Evolutionary conservation across 106 monocot genomes (phyloP).

Genomic region (Apostasia ramifera): DNA sequence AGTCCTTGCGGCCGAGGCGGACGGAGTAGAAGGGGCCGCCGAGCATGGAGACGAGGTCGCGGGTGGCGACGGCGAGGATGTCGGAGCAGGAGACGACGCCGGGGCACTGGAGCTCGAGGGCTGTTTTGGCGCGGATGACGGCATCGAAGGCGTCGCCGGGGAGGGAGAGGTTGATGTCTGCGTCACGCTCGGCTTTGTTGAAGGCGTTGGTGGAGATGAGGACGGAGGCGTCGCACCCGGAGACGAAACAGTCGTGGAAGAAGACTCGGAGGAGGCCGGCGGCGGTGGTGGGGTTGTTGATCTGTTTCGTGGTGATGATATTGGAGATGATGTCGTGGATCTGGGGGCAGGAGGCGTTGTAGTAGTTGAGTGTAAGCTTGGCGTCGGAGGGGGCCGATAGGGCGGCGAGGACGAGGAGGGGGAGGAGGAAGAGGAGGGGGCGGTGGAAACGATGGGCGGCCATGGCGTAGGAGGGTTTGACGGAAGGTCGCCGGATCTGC

Average conservation of each 20-base stretch:
- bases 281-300: constrained; percentile 39
- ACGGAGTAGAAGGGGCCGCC: constrained; percentile 59
- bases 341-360: constrained; percentile 30
- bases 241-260: constrained; percentile 82
- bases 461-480: too few species aligned
- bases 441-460: too few species aligned
- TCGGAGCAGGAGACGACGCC: constrained; percentile 66
- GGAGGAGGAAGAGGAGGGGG: neutral
- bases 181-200: constrained; percentile 36
- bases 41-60: constrained; percentile 57
- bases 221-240: constrained; percentile 65
- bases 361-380: constrained; percentile 21
- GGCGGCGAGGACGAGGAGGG: neutral
- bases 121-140: constrained; percentile 55
- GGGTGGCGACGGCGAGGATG: constrained; percentile 50
- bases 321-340: constrained; percentile 25
- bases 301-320: constrained; percentile 30
- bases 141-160: constrained; percentile 67
- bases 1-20: constrained; percentile 58
- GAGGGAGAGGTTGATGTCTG: constrained; percentile 59
- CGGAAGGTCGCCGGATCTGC: too few species aligned
- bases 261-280: constrained; percentile 57
- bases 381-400: neutral
- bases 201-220: constrained; percentile 41
- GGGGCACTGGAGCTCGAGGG: constrained; percentile 58